A percentile compares a stretch with the other conserved stretches of the same genome.
Conservation (phyloP, 2,329 filamentous ascomycete genomes). For the Amesomyces nigricolor region DNA sequence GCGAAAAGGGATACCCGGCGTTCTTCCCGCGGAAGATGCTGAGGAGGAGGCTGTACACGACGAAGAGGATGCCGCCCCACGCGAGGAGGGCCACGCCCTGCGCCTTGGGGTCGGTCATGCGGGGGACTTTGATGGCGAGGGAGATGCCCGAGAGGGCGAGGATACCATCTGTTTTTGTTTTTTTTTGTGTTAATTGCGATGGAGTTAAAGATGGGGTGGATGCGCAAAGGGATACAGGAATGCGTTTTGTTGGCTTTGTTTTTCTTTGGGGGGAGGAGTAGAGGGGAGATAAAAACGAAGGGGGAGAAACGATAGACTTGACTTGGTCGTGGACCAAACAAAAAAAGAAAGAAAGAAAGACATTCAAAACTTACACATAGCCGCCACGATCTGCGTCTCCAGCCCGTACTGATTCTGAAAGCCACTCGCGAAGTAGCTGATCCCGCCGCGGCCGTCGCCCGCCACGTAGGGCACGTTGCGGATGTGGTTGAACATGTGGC, state of each 20-base stretch:
- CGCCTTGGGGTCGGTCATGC: slow-evolving; percentile 67
- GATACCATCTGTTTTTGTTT: slow-evolving; percentile 49
- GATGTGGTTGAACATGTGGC: slow-evolving; percentile 99
- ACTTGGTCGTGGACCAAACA: background rate
- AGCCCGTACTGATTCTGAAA: slow-evolving; percentile 93
- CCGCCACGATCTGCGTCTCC: slow-evolving; percentile 92
- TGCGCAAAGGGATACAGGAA: background rate
- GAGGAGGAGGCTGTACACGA: slow-evolving; percentile 89
- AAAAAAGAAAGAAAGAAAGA: slow-evolving; percentile 22
- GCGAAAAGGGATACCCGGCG: slow-evolving; percentile 84
- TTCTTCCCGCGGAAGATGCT: slow-evolving; percentile 96
- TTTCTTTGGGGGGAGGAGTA: background rate
- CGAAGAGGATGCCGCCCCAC: slow-evolving; percentile 71
- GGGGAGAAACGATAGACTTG: background rate
- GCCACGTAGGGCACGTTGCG: slow-evolving; percentile 89
- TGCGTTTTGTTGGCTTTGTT: too few species aligned
- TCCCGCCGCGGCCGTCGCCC: slow-evolving; percentile 75
- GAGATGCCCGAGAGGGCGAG: slow-evolving; percentile 86
- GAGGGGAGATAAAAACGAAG: background rate
- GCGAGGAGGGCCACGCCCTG: slow-evolving; percentile 78
- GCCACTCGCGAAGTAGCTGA: slow-evolving; percentile 83
- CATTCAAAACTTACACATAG: slow-evolving; percentile 84
- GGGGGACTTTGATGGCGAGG: slow-evolving; percentile 88
- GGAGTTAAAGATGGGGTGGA: slow-evolving; percentile 20
- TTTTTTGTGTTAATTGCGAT: background rate